phyloP scores from a whole-genome alignment of 2,329 filamentous ascomycete species.

The Aschersonia sp. region DNA sequence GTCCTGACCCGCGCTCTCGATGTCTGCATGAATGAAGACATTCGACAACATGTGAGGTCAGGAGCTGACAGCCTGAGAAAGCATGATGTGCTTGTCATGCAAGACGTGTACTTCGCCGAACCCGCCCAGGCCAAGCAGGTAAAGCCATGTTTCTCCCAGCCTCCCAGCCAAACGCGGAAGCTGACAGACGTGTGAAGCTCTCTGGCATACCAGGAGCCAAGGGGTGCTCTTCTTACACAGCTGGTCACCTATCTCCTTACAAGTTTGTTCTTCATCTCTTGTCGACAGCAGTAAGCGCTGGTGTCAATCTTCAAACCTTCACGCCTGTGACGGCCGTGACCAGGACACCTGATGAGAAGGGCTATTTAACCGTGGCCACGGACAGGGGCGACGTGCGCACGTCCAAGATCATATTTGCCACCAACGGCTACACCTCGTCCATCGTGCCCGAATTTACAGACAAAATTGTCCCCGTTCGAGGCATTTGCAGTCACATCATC shows the following conservation, averaged over 20 bases:
- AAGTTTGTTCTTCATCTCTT: slow-evolving; percentile 2
- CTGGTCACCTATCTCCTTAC: slow-evolving; percentile 1
- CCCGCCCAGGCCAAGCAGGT: not conserved
- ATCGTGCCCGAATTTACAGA: slow-evolving; percentile 7
- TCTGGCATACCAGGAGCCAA: not conserved
- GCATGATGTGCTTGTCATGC: not conserved
- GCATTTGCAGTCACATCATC: not conserved
- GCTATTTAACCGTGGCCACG: slow-evolving; percentile 3
- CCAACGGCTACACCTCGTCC: slow-evolving; percentile 13
- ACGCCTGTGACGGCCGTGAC: slow-evolving; percentile 2
- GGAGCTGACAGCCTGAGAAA: not conserved
- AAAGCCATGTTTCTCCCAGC: not conserved
- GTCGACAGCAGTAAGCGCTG: not conserved
- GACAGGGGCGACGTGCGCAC: slow-evolving; percentile 9
- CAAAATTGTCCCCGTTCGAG: slow-evolving; percentile 8
- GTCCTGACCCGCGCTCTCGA: slow-evolving; percentile 24
- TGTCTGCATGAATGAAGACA: slow-evolving; percentile 16
- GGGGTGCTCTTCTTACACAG: slow-evolving; percentile 1
- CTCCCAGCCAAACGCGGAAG: not conserved
- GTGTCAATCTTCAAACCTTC: slow-evolving; percentile 2
- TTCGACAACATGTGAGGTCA: slow-evolving; percentile 11
- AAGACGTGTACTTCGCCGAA: slow-evolving; percentile 4
- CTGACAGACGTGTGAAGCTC: not conserved
- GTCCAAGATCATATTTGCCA: slow-evolving; percentile 11
- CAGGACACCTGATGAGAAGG: not conserved